These are phyloP conservation scores for Lentinula sp. DNA, from an alignment of 768 basidiomycete genomes.

Conservation along the genomic window DNA sequence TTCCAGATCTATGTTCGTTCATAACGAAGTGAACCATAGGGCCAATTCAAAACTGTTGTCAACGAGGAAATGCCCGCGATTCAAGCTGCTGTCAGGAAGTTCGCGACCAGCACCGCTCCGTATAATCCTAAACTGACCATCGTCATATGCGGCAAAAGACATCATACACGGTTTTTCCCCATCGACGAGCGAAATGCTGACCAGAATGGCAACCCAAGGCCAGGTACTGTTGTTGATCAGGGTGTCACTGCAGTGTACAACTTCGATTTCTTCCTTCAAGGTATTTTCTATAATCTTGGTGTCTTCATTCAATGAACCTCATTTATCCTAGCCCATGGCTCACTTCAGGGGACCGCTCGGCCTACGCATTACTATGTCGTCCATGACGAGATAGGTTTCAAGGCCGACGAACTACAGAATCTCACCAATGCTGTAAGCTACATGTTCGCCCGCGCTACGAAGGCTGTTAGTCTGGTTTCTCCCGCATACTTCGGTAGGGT, in stretches of 20 bases:
- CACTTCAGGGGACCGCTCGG: constrained; percentile 66
- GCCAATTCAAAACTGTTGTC: constrained; percentile 65
- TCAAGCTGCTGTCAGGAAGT: constrained; percentile 48
- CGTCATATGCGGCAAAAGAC: constrained; percentile 64
- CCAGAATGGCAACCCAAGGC: constrained; percentile 63
- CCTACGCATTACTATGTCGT: constrained; percentile 81
- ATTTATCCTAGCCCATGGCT: constrained; percentile 52
- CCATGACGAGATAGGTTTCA: constrained; percentile 70
- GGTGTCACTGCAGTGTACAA: constrained; percentile 66
- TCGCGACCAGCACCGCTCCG: constrained; percentile 28
- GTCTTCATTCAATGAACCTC: background rate
- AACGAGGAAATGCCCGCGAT: constrained; percentile 61
- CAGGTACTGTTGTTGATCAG: constrained; percentile 78
- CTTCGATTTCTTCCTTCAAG: constrained; percentile 65
- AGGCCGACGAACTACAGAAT: constrained; percentile 63
- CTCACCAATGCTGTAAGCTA: constrained; percentile 70
- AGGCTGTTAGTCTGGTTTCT: constrained; percentile 77
- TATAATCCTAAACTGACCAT: constrained; percentile 61
- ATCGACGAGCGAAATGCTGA: constrained; percentile 46
- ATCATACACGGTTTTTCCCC: constrained; percentile 62
- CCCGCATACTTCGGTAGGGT: constrained; percentile 53
- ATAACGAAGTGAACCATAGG: constrained; percentile 39
- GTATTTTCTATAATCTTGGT: constrained; percentile 16
- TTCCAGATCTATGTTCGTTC: background rate
- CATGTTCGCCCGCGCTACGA: constrained; percentile 81